phyloP scores from a whole-genome alignment of 139 green algal species.

The Chlorella sp. region DNA sequence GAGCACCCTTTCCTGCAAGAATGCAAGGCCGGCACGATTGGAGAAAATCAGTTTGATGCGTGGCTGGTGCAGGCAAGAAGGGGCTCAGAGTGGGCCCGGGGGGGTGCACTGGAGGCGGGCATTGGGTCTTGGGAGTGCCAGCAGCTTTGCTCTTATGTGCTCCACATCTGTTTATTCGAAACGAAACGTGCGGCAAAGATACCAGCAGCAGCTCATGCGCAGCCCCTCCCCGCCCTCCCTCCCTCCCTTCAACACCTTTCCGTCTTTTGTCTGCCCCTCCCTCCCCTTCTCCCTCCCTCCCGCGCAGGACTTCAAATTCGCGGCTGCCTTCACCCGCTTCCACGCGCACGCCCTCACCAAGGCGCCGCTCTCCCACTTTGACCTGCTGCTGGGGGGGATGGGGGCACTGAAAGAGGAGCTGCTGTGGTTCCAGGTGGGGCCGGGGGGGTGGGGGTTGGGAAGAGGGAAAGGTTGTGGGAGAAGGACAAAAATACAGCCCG shows the following conservation, averaged over 20 bases:
- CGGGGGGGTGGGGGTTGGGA: too few relatives aligned
- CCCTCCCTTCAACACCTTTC: background rate
- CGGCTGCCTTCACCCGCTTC: conserved; percentile 12
- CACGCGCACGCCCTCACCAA: background rate
- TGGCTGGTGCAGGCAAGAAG: conserved; percentile 30
- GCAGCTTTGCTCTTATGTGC: background rate
- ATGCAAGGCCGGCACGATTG: conserved; percentile 10
- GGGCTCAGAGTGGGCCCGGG: background rate
- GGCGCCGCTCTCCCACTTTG: background rate
- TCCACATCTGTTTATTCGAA: too few relatives aligned
- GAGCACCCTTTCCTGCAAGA: background rate
- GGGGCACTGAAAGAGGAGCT: conserved; percentile 30
- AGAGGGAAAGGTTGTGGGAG: too few relatives aligned
- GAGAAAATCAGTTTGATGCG: conserved; percentile 11
- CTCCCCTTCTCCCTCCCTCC: background rate
- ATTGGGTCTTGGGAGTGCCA: background rate
- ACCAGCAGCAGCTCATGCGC: too few relatives aligned
- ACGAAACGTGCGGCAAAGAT: too few relatives aligned
- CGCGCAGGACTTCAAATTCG: conserved; percentile 22
- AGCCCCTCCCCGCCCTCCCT: too few relatives aligned
- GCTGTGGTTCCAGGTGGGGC: conserved; percentile 26
- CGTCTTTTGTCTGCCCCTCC: background rate
- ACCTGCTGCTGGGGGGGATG: conserved; percentile 30
- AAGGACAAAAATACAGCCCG: too few relatives aligned
- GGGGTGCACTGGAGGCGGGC: background rate